Base-by-base conservation (phyloP, 345 rosid genomes). In the Ceriops decandra region DNA sequence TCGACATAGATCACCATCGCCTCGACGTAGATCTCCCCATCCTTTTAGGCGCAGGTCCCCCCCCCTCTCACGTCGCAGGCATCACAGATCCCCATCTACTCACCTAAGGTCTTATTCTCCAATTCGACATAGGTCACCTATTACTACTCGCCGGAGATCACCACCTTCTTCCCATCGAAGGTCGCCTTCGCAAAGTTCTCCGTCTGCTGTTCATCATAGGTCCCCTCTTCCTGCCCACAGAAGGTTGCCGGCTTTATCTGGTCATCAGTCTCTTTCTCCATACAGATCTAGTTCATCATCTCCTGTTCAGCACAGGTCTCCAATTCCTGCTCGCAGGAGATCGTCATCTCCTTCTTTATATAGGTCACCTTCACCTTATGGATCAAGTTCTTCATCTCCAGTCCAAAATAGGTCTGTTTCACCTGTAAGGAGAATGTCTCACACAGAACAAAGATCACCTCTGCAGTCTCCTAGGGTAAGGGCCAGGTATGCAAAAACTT, bases 111-210 rank as follows among this genome's bases (percentile, higher is more conserved):
- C 88, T 60, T 54, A 70, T 22, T 78, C 87, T 53, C 82, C 80
- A 6, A 7, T 17, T 17, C 67, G 53, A 21, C 66, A 27, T 3
- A 76, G 76, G 47, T 81, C 92, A 56, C 82, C 90, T 52, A 9
- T 61, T 28, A 67, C 77, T 64, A 53, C 70, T 11, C 77, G 36
- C 57, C 65, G 70, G 81, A 88, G 82, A 69, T 79, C 86, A 19
- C 75, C 80, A 54, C 71, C 76, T 68, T 74, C 82, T 70, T 68
- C 86, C 27, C 74, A 9, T 24, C 77, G 67, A 62, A 81, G 80
- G 68, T 87, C 90, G 72, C 70, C 69, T 30, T 82, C 83, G 22
- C 80, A 58, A 6, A 80, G 81, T 59, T 89, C 89, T 68, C 75
- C 84, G 27, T 81, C 95, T 68, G 81, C 85, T 66, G 68, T 66